Evolutionary conservation across 257 asterid species (phyloP), one percentile per base, ranked within the genome.

Genomic region (Prunella vulgaris): DNA sequence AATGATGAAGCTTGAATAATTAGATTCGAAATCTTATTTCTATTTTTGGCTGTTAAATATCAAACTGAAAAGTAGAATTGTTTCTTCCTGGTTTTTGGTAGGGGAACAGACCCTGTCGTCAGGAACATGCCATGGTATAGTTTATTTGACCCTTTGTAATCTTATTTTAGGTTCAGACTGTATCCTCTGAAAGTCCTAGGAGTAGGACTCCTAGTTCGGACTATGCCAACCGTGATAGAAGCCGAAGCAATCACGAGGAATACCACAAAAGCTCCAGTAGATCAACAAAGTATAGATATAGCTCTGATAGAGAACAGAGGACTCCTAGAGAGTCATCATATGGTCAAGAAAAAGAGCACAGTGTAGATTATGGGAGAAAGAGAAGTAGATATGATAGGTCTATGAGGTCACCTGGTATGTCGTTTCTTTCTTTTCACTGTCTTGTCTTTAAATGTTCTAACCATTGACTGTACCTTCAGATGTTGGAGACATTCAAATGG

Each of bases 331-430:
- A 86, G 69, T 84, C 90, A 66, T 71, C 85, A 60, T 81, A 53
- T 68, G 80, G 78, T 75, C 82, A 71, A 73, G 88, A 80, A 44
- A 80, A 64, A 60, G 91, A 85, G 27, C 74, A 71, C 62, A 67
- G 44, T 68, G 85, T 79, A 35, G 90, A 82, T 68, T 69, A 86
- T 27, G 88, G 82, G 17, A 81, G 89, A 60, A 90, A 86, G 83
- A 82, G 96, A 69, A 79, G 78, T 72, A 88, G 87, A 83, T 76
- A 84, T 75, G 93, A 87, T 76, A 77, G 92, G 67, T 59, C 81
- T 33, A 64, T 82, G 79, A 77, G 82, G 48, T 78, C 95, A 69
- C 97, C 94, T 46, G 92, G 98, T 90, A 84, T 70, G 84, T 66
- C 32, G 27, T 20, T 22, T 75, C 69, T 59, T 67, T 18, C 28